Evolutionary conservation across 129 eudicot species (phyloP).

Genomic region (Escallonia herrerae): DNA sequence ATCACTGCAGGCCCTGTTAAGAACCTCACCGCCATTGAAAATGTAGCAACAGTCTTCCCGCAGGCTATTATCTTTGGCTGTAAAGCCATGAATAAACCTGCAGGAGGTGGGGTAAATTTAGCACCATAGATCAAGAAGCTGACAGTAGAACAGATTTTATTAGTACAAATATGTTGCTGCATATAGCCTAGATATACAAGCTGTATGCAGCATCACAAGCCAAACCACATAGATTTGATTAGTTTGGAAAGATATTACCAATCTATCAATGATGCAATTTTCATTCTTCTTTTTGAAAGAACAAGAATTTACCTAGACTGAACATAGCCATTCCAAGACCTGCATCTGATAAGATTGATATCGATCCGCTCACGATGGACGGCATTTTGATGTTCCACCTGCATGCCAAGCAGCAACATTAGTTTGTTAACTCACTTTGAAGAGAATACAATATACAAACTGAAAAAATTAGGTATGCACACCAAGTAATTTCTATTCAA

Average conservation of each 20-base stretch:
- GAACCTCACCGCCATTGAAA: constrained; percentile 95
- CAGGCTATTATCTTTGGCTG: constrained; percentile 96
- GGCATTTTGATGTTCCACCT: constrained; percentile 98
- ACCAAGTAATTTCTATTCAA: too few relatives aligned
- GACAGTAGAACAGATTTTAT: too few relatives aligned
- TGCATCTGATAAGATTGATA: constrained; percentile 85
- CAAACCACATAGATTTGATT: neutral
- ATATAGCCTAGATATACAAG: too few relatives aligned
- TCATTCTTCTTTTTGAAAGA: neutral
- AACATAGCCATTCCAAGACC: constrained; percentile 99
- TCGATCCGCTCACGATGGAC: constrained; percentile 83
- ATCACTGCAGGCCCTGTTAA: constrained; percentile 97
- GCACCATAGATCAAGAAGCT: too few relatives aligned
- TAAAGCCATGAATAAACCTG: constrained; percentile 97
- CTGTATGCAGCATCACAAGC: too few relatives aligned
- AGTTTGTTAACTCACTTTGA: too few relatives aligned
- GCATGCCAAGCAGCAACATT: neutral
- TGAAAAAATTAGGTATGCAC: too few relatives aligned
- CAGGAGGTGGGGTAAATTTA: too few relatives aligned
- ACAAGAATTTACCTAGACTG: constrained; percentile 58
- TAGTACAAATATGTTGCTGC: too few relatives aligned
- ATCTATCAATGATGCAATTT: neutral
- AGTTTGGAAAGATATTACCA: neutral
- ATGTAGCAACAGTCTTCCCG: constrained; percentile 86
- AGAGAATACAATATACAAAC: too few relatives aligned